Evolutionary conservation across 2,329 filamentous ascomycete species (phyloP).

Genomic region (Furcasterigmium furcatum): DNA sequence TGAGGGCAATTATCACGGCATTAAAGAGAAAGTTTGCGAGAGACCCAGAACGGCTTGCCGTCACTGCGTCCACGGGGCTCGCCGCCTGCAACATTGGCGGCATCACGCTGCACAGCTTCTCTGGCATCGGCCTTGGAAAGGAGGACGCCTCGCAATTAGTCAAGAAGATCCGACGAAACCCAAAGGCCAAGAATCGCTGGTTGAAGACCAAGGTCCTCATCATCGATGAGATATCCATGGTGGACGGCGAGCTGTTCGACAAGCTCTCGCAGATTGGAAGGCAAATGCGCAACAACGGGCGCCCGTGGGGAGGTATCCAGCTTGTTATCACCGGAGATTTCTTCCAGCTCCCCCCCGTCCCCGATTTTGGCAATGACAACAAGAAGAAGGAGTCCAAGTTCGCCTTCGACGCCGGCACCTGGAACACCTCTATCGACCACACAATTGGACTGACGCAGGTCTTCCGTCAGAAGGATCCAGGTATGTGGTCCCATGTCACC

Average conservation of each 20-base stretch:
- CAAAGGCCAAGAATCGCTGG: slow-evolving; percentile 88
- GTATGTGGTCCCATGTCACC: slow-evolving; percentile 33
- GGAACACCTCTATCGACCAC: slow-evolving; percentile 89
- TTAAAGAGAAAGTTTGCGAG: slow-evolving; percentile 72
- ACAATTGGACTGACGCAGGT: slow-evolving; percentile 94
- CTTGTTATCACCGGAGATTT: slow-evolving; percentile 96
- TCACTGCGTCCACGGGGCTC: slow-evolving; percentile 92
- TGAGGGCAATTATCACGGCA: slow-evolving; percentile 84
- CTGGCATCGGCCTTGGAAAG: slow-evolving; percentile 92
- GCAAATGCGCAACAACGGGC: slow-evolving; percentile 81
- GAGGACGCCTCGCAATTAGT: slow-evolving; percentile 77
- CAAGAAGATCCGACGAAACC: slow-evolving; percentile 86
- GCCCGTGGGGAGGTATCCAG: slow-evolving; percentile 94
- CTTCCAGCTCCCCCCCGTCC: slow-evolving; percentile 93
- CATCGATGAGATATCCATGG: slow-evolving; percentile 97
- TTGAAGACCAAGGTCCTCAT: slow-evolving; percentile 81
- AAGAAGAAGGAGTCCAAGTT: slow-evolving; percentile 71
- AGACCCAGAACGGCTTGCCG: slow-evolving; percentile 81
- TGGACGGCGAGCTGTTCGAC: slow-evolving; percentile 94
- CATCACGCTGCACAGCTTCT: slow-evolving; percentile 92
- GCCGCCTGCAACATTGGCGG: slow-evolving; percentile 97
- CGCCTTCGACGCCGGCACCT: slow-evolving; percentile 87
- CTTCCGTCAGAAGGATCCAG: slow-evolving; percentile 87
- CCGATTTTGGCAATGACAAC: slow-evolving; percentile 54
- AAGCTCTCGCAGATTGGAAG: slow-evolving; percentile 89